Conservation (phyloP, 192 early-diverging fungal genomes). For the Pilaira anomala region DNA sequence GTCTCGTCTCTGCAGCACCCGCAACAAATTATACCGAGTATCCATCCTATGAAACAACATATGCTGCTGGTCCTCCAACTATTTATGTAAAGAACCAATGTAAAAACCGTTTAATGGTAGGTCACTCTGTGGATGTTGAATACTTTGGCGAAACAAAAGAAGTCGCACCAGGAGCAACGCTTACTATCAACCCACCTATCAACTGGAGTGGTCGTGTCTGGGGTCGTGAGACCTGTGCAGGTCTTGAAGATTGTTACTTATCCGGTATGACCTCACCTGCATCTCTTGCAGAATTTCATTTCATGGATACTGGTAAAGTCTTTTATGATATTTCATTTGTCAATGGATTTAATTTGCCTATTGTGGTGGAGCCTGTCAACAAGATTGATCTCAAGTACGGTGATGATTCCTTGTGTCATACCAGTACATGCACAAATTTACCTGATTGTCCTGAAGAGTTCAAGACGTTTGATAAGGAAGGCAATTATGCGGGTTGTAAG, state of each 20-base stretch:
- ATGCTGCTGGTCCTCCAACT: not conserved
- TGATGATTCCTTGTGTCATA: slow-evolving; percentile 11
- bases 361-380: slow-evolving; percentile 16
- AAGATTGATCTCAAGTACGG: not conserved
- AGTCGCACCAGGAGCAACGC: slow-evolving; percentile 10
- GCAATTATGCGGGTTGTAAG: slow-evolving; percentile 25
- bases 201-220: slow-evolving; percentile 33
- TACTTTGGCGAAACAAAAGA: slow-evolving; percentile 12
- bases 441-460: slow-evolving; percentile 27
- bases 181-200: slow-evolving; percentile 2
- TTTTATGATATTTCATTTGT: slow-evolving; percentile 37
- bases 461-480: slow-evolving; percentile 14
- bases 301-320: slow-evolving; percentile 2
- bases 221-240: slow-evolving; percentile 21
- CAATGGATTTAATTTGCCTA: slow-evolving; percentile 33
- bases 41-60: too few species aligned
- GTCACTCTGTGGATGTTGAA: slow-evolving; percentile 19
- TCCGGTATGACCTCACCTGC: slow-evolving; percentile 31
- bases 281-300: slow-evolving; percentile 33
- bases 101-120: not conserved
- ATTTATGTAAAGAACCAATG: slow-evolving; percentile 28
- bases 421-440: slow-evolving; percentile 8
- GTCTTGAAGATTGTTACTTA: slow-evolving; percentile 12
- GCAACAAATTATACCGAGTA: too few species aligned
- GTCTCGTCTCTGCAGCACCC: too few species aligned